Evolutionary conservation across 225 moss, liverwort and hornwort species (phyloP).

Genomic region (Pseudoscleropodium purum): DNA sequence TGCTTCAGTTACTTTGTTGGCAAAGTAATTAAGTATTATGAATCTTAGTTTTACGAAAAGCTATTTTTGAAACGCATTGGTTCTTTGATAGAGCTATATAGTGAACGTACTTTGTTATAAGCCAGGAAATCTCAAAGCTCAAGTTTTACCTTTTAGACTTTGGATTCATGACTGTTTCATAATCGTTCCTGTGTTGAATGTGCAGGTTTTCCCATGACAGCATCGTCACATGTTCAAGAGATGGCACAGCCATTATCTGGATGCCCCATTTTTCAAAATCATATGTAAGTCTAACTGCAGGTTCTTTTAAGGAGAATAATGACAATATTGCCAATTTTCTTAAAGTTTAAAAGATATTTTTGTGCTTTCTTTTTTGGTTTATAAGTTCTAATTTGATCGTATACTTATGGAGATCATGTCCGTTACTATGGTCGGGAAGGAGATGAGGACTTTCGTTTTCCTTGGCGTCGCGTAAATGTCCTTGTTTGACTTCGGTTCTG

Average conservation of each 20-base stretch:
- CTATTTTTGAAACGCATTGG: not conserved
- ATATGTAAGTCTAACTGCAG: constrained; percentile 31
- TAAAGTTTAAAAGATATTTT: not conserved
- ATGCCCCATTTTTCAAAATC: constrained; percentile 79
- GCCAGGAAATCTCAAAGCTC: not conserved
- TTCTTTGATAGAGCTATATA: not conserved
- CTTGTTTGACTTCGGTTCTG: not conserved
- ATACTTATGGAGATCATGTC: not conserved
- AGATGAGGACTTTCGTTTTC: not conserved
- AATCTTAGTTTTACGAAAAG: not conserved
- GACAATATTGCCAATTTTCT: no score
- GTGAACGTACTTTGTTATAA: not conserved
- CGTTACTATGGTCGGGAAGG: not conserved
- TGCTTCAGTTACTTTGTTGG: not conserved
- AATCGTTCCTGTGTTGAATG: not conserved
- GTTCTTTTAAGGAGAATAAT: not conserved
- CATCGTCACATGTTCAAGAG: constrained; percentile 96
- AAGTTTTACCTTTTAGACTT: not conserved
- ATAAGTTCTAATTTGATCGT: not conserved
- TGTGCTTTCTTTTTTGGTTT: not conserved
- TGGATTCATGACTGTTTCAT: not conserved
- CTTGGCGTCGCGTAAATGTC: not conserved
- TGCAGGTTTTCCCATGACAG: constrained; percentile 82
- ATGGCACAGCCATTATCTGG: constrained; percentile 99
- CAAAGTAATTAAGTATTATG: not conserved